phyloP scores from a whole-genome alignment of 2,329 filamentous ascomycete genomes.

The Aspergillus nomiae region DNA sequence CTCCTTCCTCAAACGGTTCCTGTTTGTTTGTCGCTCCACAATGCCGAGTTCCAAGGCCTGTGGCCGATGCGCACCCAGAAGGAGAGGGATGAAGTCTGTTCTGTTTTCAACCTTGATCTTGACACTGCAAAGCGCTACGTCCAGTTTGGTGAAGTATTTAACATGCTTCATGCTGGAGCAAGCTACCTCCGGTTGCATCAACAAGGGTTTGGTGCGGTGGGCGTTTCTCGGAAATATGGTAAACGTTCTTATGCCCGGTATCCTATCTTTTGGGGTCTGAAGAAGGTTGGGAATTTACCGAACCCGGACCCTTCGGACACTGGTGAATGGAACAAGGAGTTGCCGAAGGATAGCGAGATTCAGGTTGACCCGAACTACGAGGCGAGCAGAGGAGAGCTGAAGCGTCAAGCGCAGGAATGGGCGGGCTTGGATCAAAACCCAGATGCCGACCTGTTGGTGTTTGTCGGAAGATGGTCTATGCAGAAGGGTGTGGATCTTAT shows the following conservation, averaged over 20 bases:
- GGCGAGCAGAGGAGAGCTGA: slow-evolving; percentile 54
- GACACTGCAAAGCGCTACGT: slow-evolving; percentile 63
- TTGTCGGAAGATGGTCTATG: slow-evolving; percentile 69
- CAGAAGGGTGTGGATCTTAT: slow-evolving; percentile 71
- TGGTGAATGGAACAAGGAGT: slow-evolving; percentile 60
- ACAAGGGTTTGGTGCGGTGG: slow-evolving; percentile 68
- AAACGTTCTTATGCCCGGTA: slow-evolving; percentile 67
- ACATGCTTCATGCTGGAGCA: slow-evolving; percentile 66
- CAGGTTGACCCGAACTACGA: slow-evolving; percentile 59
- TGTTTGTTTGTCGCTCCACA: slow-evolving; percentile 66
- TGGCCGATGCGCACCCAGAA: slow-evolving; percentile 67
- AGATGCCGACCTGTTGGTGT: slow-evolving; percentile 66
- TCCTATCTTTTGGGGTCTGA: slow-evolving; percentile 69
- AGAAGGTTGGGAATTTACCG: slow-evolving; percentile 63
- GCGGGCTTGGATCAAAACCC: slow-evolving; percentile 64
- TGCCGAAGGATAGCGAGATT: slow-evolving; percentile 53
- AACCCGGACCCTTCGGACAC: slow-evolving; percentile 69
- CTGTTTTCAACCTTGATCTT: slow-evolving; percentile 63
- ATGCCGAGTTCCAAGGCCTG: slow-evolving; percentile 69
- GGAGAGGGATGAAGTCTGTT: slow-evolving; percentile 65
- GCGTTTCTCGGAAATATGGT: slow-evolving; percentile 69
- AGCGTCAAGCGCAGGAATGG: slow-evolving; percentile 67
- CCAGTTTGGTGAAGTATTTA: slow-evolving; percentile 70
- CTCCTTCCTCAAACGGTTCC: slow-evolving; percentile 65
- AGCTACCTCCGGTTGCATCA: slow-evolving; percentile 68